phyloP scores from a whole-genome alignment of 2,329 filamentous ascomycete species.

The Neurospora crassa region DNA sequence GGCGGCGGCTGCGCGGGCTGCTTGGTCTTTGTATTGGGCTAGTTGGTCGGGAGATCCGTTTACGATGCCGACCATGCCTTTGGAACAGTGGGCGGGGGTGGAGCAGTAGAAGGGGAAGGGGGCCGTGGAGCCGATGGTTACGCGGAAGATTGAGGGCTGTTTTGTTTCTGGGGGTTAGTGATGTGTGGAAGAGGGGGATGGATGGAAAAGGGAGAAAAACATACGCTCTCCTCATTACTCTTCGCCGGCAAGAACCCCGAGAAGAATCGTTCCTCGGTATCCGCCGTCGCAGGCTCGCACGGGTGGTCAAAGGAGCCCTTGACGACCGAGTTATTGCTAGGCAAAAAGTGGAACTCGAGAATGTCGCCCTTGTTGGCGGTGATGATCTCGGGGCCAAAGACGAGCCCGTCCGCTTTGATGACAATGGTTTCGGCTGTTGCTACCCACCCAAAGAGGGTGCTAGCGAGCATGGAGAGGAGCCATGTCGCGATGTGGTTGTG shows the following conservation, averaged over 20 bases:
- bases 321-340: constrained; percentile 40
- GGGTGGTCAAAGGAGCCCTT: constrained; percentile 37
- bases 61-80: constrained; percentile 36
- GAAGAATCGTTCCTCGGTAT: constrained; percentile 28
- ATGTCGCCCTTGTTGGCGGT: constrained; percentile 36
- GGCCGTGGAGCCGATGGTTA: constrained; percentile 30
- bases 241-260: constrained; percentile 34
- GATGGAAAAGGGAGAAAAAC: background rate
- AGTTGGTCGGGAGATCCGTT: constrained; percentile 24
- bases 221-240: constrained; percentile 12
- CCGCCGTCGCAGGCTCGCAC: constrained; percentile 31
- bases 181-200: background rate
- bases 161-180: background rate
- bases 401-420: constrained; percentile 32
- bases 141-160: constrained; percentile 29
- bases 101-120: constrained; percentile 38
- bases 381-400: constrained; percentile 34
- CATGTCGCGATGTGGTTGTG: background rate
- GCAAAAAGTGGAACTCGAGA: constrained; percentile 43
- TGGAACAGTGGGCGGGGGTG: constrained; percentile 33
- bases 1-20: background rate
- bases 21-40: constrained; percentile 4
- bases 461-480: background rate
- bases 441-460: background rate
- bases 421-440: constrained; percentile 13